Evolutionary conservation across 179 eudicot species (phyloP).

Genomic region (Patellifolia procumbens): DNA sequence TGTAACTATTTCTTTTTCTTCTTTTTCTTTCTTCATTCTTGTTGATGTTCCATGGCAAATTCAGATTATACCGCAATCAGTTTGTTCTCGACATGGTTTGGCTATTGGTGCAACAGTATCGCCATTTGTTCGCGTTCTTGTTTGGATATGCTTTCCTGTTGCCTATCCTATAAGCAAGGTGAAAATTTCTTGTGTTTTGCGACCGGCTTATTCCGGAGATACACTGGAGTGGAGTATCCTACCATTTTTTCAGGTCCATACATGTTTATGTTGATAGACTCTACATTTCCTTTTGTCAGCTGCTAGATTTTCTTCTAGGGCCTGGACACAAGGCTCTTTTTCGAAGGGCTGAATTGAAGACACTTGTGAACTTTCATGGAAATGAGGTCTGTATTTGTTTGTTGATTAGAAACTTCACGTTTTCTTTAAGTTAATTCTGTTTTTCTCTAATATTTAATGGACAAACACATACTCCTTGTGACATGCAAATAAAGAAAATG

Average conservation of each 20-base stretch:
- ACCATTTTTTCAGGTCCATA: not conserved
- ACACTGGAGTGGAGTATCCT: not conserved
- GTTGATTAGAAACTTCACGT: not conserved
- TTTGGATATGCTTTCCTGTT: slow-evolving; percentile 89
- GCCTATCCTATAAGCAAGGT: slow-evolving; percentile 99
- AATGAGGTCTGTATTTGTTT: slow-evolving; percentile 64
- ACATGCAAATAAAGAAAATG: not conserved
- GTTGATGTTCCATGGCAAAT: slow-evolving; percentile 18
- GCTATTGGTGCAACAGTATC: slow-evolving; percentile 85
- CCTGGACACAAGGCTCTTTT: slow-evolving; percentile 78
- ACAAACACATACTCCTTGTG: not conserved
- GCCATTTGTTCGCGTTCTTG: slow-evolving; percentile 88
- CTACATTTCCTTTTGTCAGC: slow-evolving; percentile 42
- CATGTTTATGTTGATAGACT: slow-evolving; percentile 2
- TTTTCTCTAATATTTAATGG: not conserved
- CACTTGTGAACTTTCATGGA: slow-evolving; percentile 86
- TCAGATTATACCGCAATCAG: slow-evolving; percentile 95
- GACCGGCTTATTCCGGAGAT: not conserved
- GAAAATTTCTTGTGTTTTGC: slow-evolving; percentile 1
- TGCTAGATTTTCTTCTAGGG: slow-evolving; percentile 77
- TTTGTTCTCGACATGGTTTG: slow-evolving; percentile 91
- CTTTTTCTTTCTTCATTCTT: not conserved
- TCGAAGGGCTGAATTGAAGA: slow-evolving; percentile 94
- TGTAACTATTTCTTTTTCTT: not conserved
- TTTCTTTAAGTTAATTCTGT: not conserved